Evolutionary conservation across 805 yeast species (phyloP).

Genomic region (Saccharomycodes ludwigii): DNA sequence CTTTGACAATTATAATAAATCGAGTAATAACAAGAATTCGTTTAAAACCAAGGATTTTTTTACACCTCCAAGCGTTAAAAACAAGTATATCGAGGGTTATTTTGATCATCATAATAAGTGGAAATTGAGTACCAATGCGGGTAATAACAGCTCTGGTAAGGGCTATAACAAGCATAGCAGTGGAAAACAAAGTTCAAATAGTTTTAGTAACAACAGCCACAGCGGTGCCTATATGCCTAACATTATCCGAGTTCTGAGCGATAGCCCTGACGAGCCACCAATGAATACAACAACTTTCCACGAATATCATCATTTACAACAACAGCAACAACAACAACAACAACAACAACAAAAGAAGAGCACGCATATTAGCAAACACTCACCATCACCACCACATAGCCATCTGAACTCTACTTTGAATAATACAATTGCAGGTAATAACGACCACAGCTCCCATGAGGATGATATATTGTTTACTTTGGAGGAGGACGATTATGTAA

Average conservation of each 20-base stretch:
- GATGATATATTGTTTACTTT: constrained; percentile 23
- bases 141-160: constrained; percentile 9
- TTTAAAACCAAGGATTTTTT: constrained; percentile 62
- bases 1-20: constrained; percentile 21
- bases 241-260: neutral
- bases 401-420: constrained; percentile 12
- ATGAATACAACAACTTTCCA: neutral
- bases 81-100: constrained; percentile 56
- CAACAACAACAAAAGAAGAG: neutral
- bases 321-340: neutral
- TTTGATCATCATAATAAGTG: constrained; percentile 29
- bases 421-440: constrained; percentile 7
- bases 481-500: constrained; percentile 21
- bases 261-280: neutral
- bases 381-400: neutral
- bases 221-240: neutral
- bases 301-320: constrained; percentile 1
- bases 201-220: neutral
- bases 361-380: neutral
- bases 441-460: constrained; percentile 9
- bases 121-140: constrained; percentile 19
- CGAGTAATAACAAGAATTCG: constrained; percentile 11
- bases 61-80: constrained; percentile 65
- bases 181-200: neutral
- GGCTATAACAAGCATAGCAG: constrained; percentile 9